A percentile compares a stretch with the other conserved stretches of the same genome.
phyloP scores from a whole-genome alignment of 2,329 filamentous ascomycete genomes.

The Pezicula radicicola region DNA sequence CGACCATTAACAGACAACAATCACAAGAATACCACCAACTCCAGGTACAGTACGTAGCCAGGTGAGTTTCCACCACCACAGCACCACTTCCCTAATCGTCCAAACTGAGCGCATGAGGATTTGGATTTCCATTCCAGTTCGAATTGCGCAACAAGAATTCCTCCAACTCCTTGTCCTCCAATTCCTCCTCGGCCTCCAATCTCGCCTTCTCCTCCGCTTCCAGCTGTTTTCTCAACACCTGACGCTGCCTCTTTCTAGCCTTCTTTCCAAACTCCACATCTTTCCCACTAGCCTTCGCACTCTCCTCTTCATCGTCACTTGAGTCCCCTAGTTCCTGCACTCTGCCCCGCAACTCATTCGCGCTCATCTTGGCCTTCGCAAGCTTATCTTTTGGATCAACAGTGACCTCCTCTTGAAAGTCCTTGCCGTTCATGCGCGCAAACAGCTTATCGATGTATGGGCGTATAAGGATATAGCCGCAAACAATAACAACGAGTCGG shows the following conservation, averaged over 20 bases:
- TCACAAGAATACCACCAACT: not conserved
- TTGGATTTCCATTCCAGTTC: conserved; percentile 1
- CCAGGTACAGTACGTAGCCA: not conserved
- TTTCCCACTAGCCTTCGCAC: conserved; percentile 25
- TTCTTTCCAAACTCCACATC: conserved; percentile 62
- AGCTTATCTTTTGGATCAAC: conserved; percentile 54
- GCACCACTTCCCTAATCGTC: not conserved
- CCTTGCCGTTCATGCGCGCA: conserved; percentile 58
- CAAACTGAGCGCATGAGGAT: not conserved
- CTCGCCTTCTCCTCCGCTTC: conserved; percentile 55
- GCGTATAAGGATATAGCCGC: conserved; percentile 70
- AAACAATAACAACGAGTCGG: conserved; percentile 67
- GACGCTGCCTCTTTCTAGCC: conserved; percentile 65
- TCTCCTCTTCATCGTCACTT: conserved; percentile 45
- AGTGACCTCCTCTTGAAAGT: conserved; percentile 53
- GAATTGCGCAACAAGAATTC: conserved; percentile 55
- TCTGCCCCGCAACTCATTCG: conserved; percentile 60
- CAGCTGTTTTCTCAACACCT: conserved; percentile 62
- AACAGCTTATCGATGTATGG: conserved; percentile 71
- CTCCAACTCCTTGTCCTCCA: conserved; percentile 73
- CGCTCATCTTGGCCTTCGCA: conserved; percentile 50
- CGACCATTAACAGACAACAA: no score
- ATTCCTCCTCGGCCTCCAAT: conserved; percentile 55
- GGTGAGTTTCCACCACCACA: not conserved
- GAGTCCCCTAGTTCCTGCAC: conserved; percentile 46